Evolutionary conservation across 1,284 basidiomycete species (phyloP).

Genomic region (Ceratobasidium sp.): DNA sequence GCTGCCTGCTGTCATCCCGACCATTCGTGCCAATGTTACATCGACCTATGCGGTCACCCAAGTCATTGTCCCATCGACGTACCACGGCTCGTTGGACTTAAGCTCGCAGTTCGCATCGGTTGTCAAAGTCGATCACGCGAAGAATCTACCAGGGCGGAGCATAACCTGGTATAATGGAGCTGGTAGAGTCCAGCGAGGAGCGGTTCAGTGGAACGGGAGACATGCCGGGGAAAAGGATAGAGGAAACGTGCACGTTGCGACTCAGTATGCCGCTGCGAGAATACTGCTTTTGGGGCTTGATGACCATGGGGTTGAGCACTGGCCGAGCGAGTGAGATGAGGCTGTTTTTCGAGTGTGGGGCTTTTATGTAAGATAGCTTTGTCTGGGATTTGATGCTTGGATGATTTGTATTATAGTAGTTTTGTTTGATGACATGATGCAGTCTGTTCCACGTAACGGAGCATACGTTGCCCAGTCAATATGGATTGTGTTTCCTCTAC

Average conservation of each 20-base stretch:
- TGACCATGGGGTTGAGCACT: not conserved
- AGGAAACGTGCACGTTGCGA: not conserved
- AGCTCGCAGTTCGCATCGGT: slow-evolving; percentile 11
- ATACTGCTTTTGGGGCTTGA: slow-evolving; percentile 23
- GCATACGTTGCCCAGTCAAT: too few relatives aligned
- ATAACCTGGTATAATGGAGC: not conserved
- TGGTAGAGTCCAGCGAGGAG: not conserved
- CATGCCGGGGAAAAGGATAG: not conserved
- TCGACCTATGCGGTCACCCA: not conserved
- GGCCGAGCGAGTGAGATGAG: slow-evolving; percentile 9
- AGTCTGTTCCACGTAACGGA: not conserved
- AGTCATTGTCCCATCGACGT: slow-evolving; percentile 3
- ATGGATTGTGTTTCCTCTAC: too few relatives aligned
- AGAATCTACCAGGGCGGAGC: not conserved
- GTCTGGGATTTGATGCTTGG: too few relatives aligned
- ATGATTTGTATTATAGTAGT: not conserved
- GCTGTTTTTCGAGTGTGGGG: not conserved
- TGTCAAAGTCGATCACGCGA: not conserved
- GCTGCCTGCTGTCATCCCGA: not conserved
- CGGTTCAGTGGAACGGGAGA: not conserved
- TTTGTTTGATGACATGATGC: not conserved
- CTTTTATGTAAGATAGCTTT: not conserved
- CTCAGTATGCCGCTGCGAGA: slow-evolving; percentile 3
- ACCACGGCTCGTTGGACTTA: not conserved
- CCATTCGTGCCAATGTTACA: not conserved